A percentile compares a stretch with the other conserved stretches of the same genome.
Evolutionary conservation across 2,329 filamentous ascomycete genomes (phyloP).

Genomic region (Aspergillus sp.): DNA sequence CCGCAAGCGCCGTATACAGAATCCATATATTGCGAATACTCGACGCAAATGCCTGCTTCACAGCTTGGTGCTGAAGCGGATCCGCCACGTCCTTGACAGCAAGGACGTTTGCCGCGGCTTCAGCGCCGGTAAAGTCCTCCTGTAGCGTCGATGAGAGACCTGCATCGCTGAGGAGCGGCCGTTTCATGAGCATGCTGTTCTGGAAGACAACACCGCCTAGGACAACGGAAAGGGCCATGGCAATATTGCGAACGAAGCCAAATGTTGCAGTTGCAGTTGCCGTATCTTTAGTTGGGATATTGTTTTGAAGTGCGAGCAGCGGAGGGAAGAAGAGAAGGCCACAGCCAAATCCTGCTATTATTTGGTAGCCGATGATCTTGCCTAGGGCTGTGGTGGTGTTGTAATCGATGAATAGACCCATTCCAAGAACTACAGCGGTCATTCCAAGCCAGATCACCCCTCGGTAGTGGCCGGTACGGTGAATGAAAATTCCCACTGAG

Average conservation of each 20-base stretch:
- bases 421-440: conserved; percentile 45
- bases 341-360: conserved; percentile 52
- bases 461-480: conserved; percentile 51
- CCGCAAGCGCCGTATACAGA: conserved; percentile 36
- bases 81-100: conserved; percentile 43
- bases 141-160: conserved; percentile 27
- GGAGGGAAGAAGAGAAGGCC: conserved; percentile 57
- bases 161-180: conserved; percentile 52
- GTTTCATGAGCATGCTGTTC: conserved; percentile 48
- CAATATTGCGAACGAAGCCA: conserved; percentile 63
- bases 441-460: conserved; percentile 49
- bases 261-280: conserved; percentile 55
- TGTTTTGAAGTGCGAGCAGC: conserved; percentile 57
- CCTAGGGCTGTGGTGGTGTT: conserved; percentile 35
- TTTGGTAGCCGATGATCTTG: conserved; percentile 49
- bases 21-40: conserved; percentile 50
- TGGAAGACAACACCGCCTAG: conserved; percentile 78
- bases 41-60: conserved; percentile 49
- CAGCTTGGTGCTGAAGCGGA: conserved; percentile 36
- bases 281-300: conserved; percentile 49
- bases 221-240: conserved; percentile 67
- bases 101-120: conserved; percentile 50
- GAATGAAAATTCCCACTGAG: conserved; percentile 49
- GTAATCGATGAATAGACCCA: conserved; percentile 49
- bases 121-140: conserved; percentile 37